Base-by-base conservation (phyloP, 129 eudicot species). In the Chrysanthemum seticuspe region DNA sequence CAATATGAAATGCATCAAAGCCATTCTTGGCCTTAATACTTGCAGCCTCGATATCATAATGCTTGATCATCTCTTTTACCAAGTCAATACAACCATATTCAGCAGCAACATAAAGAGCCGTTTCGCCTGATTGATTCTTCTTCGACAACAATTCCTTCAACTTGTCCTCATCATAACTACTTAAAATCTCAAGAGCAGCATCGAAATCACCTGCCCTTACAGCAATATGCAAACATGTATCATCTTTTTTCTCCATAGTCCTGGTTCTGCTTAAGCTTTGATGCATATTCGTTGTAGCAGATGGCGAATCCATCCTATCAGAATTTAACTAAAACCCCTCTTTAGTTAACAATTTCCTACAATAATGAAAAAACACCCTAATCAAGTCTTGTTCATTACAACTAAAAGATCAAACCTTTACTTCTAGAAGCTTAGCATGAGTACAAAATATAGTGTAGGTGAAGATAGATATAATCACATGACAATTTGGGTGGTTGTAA, bases 21-120 rank as follows among this genome's bases (percentile, higher is more conserved):
- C 87, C 91, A 75, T 83, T 86, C 52, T 80, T 83, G 69, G 87
- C 85, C 79, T 79, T 86, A 58, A 78, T 78, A 66, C 87, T 56
- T 23, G 91, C 91, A 67, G 83, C 71, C 40, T 79, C 83, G 29
- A 73, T 47, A 18, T 86, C 91, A 75, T 83, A 83, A 71, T 74
- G 75, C 78, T 80, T 80, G 64, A 86, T 71, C 83, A 86, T 80
- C 79, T 78, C 87, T 67, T 69, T 78, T 65, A 80, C 85, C 59
- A 86, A 72, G 50, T 78, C 82, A 57, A 56, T 75, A 74, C 67
- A 55, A 13, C 91, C 87, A 62, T 67, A 70, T 73, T 86, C 85
- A 74, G 91, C 85, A 16, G 87, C 91, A 63, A 86, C 91, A 80
- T 86, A 86, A 56, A 86, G 85, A 23, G 91, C 59, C 16, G 85